Percentiles rank a stretch among this genome's conserved stretches.
These are phyloP conservation scores for Protomyces gravidus DNA, from an alignment of 1,139 yeast species.

Conservation along the genomic window DNA sequence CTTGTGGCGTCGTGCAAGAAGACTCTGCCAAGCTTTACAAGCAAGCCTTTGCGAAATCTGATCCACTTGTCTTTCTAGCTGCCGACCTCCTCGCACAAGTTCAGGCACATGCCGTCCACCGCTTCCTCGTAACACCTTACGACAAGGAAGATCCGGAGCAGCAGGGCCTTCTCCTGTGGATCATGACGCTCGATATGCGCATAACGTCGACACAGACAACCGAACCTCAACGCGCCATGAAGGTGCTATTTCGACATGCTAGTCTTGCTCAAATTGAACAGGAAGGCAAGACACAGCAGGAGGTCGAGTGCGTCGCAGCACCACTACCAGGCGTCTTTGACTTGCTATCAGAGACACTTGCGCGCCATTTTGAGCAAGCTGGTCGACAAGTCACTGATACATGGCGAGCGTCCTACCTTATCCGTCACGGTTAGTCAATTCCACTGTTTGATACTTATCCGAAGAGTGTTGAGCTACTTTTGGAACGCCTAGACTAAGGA, in stretches of 20 bases:
- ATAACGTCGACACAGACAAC: background rate
- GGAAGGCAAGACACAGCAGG: background rate
- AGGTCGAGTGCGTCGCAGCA: background rate
- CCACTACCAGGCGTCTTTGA: background rate
- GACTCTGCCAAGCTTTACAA: background rate
- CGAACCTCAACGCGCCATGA: background rate
- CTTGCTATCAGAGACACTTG: background rate
- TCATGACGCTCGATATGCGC: conserved; percentile 14
- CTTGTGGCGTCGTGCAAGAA: background rate
- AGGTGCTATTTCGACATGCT: background rate
- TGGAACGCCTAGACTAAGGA: too few species aligned
- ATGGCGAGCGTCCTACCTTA: background rate
- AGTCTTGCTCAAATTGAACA: background rate
- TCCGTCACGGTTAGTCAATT: too few species aligned
- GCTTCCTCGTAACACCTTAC: background rate
- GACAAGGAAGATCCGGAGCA: background rate
- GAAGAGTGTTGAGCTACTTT: too few species aligned
- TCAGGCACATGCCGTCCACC: conserved; percentile 10
- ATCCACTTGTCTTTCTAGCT: conserved; percentile 1
- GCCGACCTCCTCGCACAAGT: conserved; percentile 10
- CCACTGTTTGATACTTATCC: too few species aligned
- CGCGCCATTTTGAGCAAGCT: background rate
- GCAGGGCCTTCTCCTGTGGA: conserved; percentile 1
- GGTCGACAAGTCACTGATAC: background rate
- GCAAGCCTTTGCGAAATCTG: background rate